Conservation (phyloP, 2,329 filamentous ascomycete species). For the Nemania abortiva region DNA sequence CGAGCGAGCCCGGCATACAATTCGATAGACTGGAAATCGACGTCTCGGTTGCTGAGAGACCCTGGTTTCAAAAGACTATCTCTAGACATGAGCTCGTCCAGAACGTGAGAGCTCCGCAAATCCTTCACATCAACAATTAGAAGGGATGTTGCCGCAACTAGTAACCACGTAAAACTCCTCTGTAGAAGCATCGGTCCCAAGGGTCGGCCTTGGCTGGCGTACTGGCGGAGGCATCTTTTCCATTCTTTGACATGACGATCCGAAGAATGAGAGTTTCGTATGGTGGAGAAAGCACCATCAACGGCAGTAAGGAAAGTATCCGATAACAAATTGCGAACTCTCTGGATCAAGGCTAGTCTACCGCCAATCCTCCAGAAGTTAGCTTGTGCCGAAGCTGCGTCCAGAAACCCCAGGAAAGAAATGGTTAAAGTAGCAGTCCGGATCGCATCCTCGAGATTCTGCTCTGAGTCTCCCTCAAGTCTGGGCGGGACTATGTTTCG, state of each 20-base stretch:
- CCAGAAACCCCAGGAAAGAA: slow-evolving; percentile 89
- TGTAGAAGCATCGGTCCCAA: slow-evolving; percentile 92
- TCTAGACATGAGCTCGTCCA: slow-evolving; percentile 78
- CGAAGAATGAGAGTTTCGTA: slow-evolving; percentile 80
- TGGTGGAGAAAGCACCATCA: slow-evolving; percentile 89
- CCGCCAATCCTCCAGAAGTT: slow-evolving; percentile 85
- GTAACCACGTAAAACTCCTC: slow-evolving; percentile 85
- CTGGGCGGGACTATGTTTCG: slow-evolving; percentile 66
- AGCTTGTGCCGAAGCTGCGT: slow-evolving; percentile 81
- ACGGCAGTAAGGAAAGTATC: slow-evolving; percentile 87
- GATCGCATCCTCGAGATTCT: slow-evolving; percentile 74
- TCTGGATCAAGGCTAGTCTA: slow-evolving; percentile 77
- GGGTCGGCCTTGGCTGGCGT: slow-evolving; percentile 81
- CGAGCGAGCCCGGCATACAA: slow-evolving; percentile 77
- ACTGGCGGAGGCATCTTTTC: slow-evolving; percentile 87
- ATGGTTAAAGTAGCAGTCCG: slow-evolving; percentile 81
- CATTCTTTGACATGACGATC: slow-evolving; percentile 81
- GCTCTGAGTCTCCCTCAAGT: slow-evolving; percentile 67
- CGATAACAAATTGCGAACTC: slow-evolving; percentile 79
- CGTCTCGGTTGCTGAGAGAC: slow-evolving; percentile 59
- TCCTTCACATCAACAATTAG: slow-evolving; percentile 73
- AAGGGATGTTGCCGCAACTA: slow-evolving; percentile 82
- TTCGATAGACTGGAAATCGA: slow-evolving; percentile 68
- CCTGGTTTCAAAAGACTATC: slow-evolving; percentile 60
- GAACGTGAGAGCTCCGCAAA: slow-evolving; percentile 72